A percentile compares a stretch with the other conserved stretches of the same genome.
Conservation (phyloP, 495 filamentous ascomycete genomes). For the Penicillium macrosclerotiorum region DNA sequence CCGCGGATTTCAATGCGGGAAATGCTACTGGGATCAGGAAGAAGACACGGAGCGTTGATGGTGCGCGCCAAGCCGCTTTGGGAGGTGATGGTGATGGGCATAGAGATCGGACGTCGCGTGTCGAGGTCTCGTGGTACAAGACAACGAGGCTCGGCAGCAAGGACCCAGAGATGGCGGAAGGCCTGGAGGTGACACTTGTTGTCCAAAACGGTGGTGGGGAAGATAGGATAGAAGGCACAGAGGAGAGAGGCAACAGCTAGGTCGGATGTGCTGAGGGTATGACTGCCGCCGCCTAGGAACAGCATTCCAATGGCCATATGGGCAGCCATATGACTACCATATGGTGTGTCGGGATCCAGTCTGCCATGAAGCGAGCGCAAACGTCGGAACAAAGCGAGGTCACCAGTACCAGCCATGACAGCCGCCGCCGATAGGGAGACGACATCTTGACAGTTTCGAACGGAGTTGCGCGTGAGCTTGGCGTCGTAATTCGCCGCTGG, state of each 20-base stretch:
- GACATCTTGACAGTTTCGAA: conserved; percentile 85
- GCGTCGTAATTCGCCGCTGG: conserved; percentile 72
- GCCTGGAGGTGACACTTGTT: conserved; percentile 94
- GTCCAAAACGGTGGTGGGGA: conserved; percentile 83
- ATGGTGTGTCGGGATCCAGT: conserved; percentile 79
- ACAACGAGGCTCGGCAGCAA: conserved; percentile 87
- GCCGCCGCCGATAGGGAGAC: conserved; percentile 76
- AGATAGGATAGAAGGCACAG: conserved; percentile 91
- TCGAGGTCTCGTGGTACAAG: conserved; percentile 81
- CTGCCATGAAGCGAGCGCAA: conserved; percentile 85
- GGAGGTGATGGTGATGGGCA: conserved; percentile 63
- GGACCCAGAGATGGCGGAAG: conserved; percentile 95
- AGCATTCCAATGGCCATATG: conserved; percentile 90
- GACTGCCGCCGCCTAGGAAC: conserved; percentile 87
- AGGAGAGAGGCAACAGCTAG: conserved; percentile 81
- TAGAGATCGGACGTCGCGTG: conserved; percentile 70
- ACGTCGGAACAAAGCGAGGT: conserved; percentile 83
- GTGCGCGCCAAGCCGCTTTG: conserved; percentile 44
- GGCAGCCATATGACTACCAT: conserved; percentile 87
- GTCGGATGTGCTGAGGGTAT: conserved; percentile 88
- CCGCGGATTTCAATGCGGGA: conserved; percentile 63
- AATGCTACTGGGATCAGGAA: conserved; percentile 76
- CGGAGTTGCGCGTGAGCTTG: conserved; percentile 74
- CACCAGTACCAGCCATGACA: conserved; percentile 94
- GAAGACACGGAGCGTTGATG: conserved; percentile 68